A percentile compares a stretch with the other conserved stretches of the same genome.
phyloP scores from a whole-genome alignment of 495 filamentous ascomycete genomes.

The Talaromyces adpressus region DNA sequence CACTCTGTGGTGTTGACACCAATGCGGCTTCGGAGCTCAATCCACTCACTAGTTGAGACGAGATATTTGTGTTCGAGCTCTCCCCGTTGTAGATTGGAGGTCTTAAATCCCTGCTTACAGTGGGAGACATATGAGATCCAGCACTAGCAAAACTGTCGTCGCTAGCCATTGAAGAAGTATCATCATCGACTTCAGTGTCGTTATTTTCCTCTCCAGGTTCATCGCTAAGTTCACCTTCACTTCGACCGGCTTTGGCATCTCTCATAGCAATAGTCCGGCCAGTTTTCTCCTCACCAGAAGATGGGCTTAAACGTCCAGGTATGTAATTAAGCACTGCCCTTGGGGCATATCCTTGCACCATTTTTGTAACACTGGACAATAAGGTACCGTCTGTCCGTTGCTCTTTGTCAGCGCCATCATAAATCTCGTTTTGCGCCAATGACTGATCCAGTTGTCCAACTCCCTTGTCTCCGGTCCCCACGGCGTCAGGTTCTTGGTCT shows the following conservation, averaged over 20 bases:
- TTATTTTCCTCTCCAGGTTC: neutral
- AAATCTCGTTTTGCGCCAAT: neutral
- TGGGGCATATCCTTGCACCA: slow-evolving; percentile 37
- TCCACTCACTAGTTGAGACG: neutral
- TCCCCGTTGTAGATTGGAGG: slow-evolving; percentile 6
- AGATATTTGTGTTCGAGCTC: neutral
- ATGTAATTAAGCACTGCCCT: slow-evolving; percentile 45
- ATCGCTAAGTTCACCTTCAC: neutral
- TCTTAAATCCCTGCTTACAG: neutral
- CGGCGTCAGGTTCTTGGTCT: slow-evolving; percentile 2
- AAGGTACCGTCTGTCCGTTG: slow-evolving; percentile 27
- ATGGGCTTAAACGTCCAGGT: slow-evolving; percentile 24
- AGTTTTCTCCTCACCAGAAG: slow-evolving; percentile 30
- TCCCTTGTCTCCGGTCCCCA: neutral
- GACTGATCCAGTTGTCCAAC: slow-evolving; percentile 3
- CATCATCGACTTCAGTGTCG: slow-evolving; percentile 10
- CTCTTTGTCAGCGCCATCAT: slow-evolving; percentile 15
- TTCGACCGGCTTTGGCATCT: slow-evolving; percentile 12
- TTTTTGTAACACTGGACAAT: slow-evolving; percentile 36
- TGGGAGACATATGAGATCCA: slow-evolving; percentile 1
- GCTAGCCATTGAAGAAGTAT: slow-evolving; percentile 9
- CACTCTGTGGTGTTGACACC: neutral
- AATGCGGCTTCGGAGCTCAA: neutral
- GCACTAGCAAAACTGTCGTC: slow-evolving; percentile 7
- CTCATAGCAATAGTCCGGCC: slow-evolving; percentile 12